These are phyloP conservation scores for Leishmania arabica DNA, from an alignment of 208 protist species.

Conservation along the genomic window DNA sequence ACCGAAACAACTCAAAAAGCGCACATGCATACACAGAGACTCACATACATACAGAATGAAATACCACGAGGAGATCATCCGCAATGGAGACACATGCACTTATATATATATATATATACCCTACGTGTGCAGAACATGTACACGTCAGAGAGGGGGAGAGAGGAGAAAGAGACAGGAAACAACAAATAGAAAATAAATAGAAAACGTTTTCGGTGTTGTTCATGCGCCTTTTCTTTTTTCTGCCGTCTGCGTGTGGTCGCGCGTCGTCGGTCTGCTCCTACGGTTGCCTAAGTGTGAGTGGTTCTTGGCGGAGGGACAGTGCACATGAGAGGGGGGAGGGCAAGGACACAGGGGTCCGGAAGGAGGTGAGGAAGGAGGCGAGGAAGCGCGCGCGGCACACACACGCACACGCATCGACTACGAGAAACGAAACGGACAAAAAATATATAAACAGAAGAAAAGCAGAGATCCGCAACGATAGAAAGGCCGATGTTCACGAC, in stretches of 20 bases:
- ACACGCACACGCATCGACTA: neutral
- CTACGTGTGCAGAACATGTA: neutral
- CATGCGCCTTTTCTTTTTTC: neutral
- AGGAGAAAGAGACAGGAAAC: neutral
- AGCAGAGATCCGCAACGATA: neutral
- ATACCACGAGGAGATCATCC: neutral
- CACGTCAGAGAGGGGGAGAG: neutral
- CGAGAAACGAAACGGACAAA: neutral
- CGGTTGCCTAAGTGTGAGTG: neutral
- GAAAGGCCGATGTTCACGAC: neutral
- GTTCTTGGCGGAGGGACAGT: no score
- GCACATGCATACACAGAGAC: neutral
- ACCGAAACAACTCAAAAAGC: no score
- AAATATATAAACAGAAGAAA: neutral
- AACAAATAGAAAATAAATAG: constrained; percentile 6
- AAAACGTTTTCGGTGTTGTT: constrained; percentile 19
- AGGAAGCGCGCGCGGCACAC: neutral
- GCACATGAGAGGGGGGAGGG: neutral
- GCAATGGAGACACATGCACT: neutral
- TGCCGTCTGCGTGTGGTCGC: neutral
- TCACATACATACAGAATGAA: neutral
- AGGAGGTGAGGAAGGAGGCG: neutral
- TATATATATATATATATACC: no score
- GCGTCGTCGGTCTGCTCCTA: neutral
- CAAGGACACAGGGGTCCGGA: neutral